Evolutionary conservation across 2,329 filamentous ascomycete genomes (phyloP).

Genomic region (Mollisiaceae sp.): DNA sequence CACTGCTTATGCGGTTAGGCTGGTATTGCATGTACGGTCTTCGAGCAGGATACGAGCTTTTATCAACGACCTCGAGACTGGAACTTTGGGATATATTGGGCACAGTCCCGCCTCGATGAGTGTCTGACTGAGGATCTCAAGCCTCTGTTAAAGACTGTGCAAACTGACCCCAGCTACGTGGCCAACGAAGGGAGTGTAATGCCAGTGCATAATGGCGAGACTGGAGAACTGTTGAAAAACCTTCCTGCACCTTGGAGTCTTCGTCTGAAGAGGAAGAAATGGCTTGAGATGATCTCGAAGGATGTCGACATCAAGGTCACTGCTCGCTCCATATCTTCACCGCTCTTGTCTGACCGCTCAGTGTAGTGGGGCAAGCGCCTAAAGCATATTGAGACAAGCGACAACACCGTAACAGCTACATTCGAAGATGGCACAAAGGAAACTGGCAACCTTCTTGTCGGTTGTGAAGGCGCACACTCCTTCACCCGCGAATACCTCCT

Average conservation of each 20-base stretch:
- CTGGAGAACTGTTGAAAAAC: conserved; percentile 36
- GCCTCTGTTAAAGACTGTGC: conserved; percentile 33
- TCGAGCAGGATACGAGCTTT: conserved; percentile 41
- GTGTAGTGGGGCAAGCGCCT: conserved; percentile 37
- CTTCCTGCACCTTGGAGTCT: conserved; percentile 39
- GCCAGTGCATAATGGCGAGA: conserved; percentile 38
- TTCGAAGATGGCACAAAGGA: conserved; percentile 46
- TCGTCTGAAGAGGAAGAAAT: conserved; percentile 39
- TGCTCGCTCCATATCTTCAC: background rate
- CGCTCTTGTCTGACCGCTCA: background rate
- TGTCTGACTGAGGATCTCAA: conserved; percentile 38
- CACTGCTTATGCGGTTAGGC: conserved; percentile 21
- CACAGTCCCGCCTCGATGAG: conserved; percentile 41
- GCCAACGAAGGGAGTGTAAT: conserved; percentile 34
- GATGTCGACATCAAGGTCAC: conserved; percentile 41
- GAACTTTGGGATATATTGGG: conserved; percentile 45
- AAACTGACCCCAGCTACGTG: conserved; percentile 37
- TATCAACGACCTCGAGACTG: conserved; percentile 41
- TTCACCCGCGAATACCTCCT: conserved; percentile 88
- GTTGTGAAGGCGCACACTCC: conserved; percentile 92
- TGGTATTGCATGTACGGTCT: conserved; percentile 40
- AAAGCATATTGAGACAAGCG: conserved; percentile 22
- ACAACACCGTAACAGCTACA: conserved; percentile 17
- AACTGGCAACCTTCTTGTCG: conserved; percentile 75
- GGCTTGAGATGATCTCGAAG: conserved; percentile 37